Evolutionary conservation across 768 basidiomycete species (phyloP), one percentile per base, ranked within the genome.

Genomic region (Filobasidium floriforme): DNA sequence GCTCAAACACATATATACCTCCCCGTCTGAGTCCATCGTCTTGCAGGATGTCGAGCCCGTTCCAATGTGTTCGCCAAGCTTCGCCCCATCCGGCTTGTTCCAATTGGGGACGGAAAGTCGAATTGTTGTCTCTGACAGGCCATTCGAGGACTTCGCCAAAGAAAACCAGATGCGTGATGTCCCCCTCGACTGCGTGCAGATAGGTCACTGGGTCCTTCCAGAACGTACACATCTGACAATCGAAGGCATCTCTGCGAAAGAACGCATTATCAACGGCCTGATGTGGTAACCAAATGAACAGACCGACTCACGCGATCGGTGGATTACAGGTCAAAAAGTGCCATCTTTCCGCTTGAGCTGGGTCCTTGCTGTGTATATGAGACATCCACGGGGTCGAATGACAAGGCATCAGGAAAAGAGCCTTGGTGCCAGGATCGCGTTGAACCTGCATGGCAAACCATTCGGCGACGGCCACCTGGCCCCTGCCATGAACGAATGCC

Each of bases 261-360:
- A 59, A 37, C n/a, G 40, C 24, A 19, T 43, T 46, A n/a, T 28
- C 11, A 26, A 15, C n/a, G n/a, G n/a, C n/a, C n/a, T 44, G 49
- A n/a, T 41, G 1, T 40, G 24, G 18, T 18, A 41, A 14, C 29
- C 18, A 9, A 49, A n/a, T 22, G 55, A 22, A 37, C 43, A 12
- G 28, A 24, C 2, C 26, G 0, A 82, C 88, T 71, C 79, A 94
- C 92, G 83, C 78, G 1, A 94, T 77, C 0, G 94, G 94, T 1
- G 96, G 96, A 74, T 97, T 94, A 73, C 96, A 99, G 6, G 89
- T 88, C 26, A 99, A 76, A 24, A 88, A 85, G 92, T 93, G 98
- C 72, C 88, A 80, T 61, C 80, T 79, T 9, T 84, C 84, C 1
- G 69, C 70, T 14, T 80, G 74, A 24, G 84, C 85, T 10, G 90